Conservation (phyloP, 768 basidiomycete species). For the Phaeotremella skinneri region DNA sequence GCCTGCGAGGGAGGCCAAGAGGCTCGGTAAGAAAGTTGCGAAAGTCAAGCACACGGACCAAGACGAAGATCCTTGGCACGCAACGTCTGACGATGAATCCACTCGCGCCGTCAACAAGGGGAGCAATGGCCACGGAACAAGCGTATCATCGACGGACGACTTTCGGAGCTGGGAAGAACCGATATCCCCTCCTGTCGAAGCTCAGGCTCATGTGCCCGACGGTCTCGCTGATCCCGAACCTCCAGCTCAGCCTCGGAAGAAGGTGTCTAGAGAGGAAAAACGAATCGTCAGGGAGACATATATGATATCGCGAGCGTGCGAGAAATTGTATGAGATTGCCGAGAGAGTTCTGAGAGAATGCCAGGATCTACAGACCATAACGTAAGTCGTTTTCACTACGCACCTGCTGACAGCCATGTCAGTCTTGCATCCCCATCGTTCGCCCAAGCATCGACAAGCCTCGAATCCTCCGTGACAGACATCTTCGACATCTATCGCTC, state of each 20-base stretch:
- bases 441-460: conserved; percentile 49
- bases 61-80: conserved; percentile 28
- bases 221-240: neutral
- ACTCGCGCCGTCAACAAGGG: neutral
- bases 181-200: neutral
- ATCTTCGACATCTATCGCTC: conserved; percentile 77
- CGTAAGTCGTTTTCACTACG: conserved; percentile 1
- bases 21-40: conserved; percentile 42
- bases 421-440: conserved; percentile 53
- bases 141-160: conserved; percentile 2
- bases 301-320: conserved; percentile 37
- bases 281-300: conserved; percentile 25
- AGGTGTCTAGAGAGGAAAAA: conserved; percentile 26
- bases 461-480: conserved; percentile 64
- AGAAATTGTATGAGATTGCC: conserved; percentile 31
- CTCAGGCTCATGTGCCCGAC: neutral
- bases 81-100: neutral
- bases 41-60: conserved; percentile 26
- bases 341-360: conserved; percentile 29
- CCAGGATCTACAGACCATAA: conserved; percentile 57
- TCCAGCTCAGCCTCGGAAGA: conserved; percentile 8
- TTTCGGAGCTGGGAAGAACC: conserved; percentile 24
- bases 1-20: conserved; percentile 63
- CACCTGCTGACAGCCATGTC: neutral
- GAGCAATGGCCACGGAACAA: conserved; percentile 7